These are phyloP conservation scores for Shiraia sp. DNA, from an alignment of 2,329 filamentous ascomycete species.

Conservation along the genomic window DNA sequence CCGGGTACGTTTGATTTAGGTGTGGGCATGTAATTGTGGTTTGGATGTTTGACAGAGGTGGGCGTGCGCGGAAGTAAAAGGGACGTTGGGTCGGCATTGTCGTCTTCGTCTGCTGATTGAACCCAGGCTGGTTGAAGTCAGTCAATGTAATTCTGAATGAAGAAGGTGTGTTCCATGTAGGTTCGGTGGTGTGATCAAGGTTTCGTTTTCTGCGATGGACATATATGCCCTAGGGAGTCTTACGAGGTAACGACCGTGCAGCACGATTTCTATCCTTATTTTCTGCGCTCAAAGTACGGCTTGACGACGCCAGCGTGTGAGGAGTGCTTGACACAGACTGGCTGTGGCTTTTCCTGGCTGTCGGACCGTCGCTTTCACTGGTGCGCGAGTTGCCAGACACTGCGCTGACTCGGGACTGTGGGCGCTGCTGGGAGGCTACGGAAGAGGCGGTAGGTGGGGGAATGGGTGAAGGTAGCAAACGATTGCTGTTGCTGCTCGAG, in stretches of 20 bases:
- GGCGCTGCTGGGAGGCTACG: constrained; percentile 32
- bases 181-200: not conserved
- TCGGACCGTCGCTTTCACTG: constrained; percentile 28
- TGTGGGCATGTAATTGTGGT: constrained; percentile 44
- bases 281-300: constrained; percentile 32
- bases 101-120: constrained; percentile 43
- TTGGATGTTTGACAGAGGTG: constrained; percentile 37
- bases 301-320: constrained; percentile 42
- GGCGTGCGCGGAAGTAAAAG: constrained; percentile 43
- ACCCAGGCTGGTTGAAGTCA: constrained; percentile 38
- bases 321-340: constrained; percentile 42
- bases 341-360: constrained; percentile 36
- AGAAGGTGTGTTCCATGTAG: not conserved
- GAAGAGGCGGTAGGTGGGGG: constrained; percentile 37
- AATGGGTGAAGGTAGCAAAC: constrained; percentile 38
- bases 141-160: not conserved
- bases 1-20: constrained; percentile 45
- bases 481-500: constrained; percentile 13
- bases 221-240: constrained; percentile 3
- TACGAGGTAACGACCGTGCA: constrained; percentile 41
- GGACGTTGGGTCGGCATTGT: constrained; percentile 33
- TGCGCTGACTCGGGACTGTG: constrained; percentile 36
- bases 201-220: not conserved
- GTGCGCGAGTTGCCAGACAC: constrained; percentile 29
- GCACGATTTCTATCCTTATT: constrained; percentile 39